Evolutionary conservation across 2,329 filamentous ascomycete genomes (phyloP).

Genomic region (Chaetothyriales sp.): DNA sequence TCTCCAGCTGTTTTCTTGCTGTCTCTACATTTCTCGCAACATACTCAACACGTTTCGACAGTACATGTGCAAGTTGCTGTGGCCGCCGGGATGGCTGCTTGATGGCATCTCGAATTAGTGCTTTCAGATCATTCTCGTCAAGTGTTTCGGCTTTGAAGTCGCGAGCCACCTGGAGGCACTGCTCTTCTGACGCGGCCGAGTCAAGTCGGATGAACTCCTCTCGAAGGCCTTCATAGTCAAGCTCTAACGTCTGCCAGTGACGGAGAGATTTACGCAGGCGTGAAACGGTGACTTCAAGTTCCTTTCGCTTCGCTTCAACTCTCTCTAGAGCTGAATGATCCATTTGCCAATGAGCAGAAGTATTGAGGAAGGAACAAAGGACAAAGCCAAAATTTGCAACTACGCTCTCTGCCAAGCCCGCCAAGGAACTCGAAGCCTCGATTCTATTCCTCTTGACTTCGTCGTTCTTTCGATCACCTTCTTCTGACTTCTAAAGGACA

Average conservation of each 20-base stretch:
- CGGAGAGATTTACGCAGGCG: slow-evolving; percentile 61
- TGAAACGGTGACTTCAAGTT: slow-evolving; percentile 60
- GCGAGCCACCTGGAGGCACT: slow-evolving; percentile 35
- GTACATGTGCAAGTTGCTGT: slow-evolving; percentile 48
- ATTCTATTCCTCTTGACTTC: background rate
- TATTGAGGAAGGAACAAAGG: background rate
- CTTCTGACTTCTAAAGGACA: background rate
- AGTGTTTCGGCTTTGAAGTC: slow-evolving; percentile 32
- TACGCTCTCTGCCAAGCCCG: too few relatives aligned
- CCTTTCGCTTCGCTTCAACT: slow-evolving; percentile 58
- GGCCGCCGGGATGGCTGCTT: slow-evolving; percentile 36
- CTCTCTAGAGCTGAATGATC: slow-evolving; percentile 42
- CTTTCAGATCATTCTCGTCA: slow-evolving; percentile 38
- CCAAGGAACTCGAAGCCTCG: background rate
- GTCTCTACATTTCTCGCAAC: slow-evolving; percentile 66
- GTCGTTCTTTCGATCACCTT: background rate
- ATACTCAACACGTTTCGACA: slow-evolving; percentile 72
- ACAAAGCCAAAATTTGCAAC: background rate
- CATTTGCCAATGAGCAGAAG: slow-evolving; percentile 10
- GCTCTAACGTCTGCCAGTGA: slow-evolving; percentile 82
- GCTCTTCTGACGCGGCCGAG: slow-evolving; percentile 34
- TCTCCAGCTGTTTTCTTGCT: slow-evolving; percentile 56
- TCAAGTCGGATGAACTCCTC: slow-evolving; percentile 55
- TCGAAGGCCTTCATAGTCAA: slow-evolving; percentile 78
- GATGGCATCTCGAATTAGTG: slow-evolving; percentile 33